Evolutionary conservation across 2,329 filamentous ascomycete species (phyloP), one percentile per base, ranked within the genome.

Genomic region (Cladophialophora bantiana): DNA sequence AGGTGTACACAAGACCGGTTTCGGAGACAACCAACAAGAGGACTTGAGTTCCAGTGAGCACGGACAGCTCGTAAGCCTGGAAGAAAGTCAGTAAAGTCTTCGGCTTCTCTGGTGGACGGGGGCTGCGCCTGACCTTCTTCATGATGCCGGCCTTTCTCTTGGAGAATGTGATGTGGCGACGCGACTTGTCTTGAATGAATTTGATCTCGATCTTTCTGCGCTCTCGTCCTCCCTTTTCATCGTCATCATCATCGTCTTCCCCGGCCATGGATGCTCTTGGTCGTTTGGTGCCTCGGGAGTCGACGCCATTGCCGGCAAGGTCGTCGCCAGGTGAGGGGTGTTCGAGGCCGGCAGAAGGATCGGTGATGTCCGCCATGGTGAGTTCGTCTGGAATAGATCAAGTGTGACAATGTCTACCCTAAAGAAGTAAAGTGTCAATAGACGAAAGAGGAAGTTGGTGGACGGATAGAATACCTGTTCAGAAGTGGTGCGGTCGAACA

Each of bases 171-270:
- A 98, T 99, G 85, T 99, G 95, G 71, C 95, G 91, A 83, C 95
- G 93, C 83, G 94, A 98, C 86, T 99, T 99, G 83, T 99, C 95
- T 82, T 94, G 94, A 81, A 99, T 99, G 84, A 99, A 99, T 87
- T 99, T 99, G 84, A 99, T 99, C 83, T 99, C 95, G 77, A 99
- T 99, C 90, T 99, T 99, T 83, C 95, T 90, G 78, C 95, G 90
- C 87, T 98, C 95, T 81, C 95, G 94, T 77, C 93, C 93, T 71
- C 93, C 93, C 88, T 98, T 98, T 81, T 97, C 94, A 75, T 97
- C 94, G 74, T 98, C 94, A 72, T 98, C 95, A 72, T 98, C 94
- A 73, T 98, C 95, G 78, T 98, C 95, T 78, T 98, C 94, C 76
- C 89, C 89, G 61, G 89, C 87, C 74, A 90, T 83, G 76, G 83